These are phyloP conservation scores for Hyphopichia wangnamkhiaoensis DNA, from an alignment of 1,139 yeast genomes.

Conservation along the genomic window DNA sequence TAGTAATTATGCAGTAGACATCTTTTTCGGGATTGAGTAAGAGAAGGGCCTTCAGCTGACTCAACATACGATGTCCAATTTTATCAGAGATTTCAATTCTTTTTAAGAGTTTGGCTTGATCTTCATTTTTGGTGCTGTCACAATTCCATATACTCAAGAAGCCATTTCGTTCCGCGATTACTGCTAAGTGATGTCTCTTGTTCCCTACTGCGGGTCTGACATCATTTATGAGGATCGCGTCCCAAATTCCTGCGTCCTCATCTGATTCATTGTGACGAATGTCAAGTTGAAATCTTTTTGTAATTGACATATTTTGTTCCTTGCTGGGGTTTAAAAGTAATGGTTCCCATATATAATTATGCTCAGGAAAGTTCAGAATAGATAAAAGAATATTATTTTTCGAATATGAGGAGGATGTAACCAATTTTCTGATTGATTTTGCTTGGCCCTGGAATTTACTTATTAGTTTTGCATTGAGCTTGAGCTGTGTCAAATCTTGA, in stretches of 20 bases:
- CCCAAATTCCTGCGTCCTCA: constrained; percentile 22
- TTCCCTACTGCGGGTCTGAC: constrained; percentile 18
- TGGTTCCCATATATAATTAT: constrained; percentile 69
- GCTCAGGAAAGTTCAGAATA: constrained; percentile 45
- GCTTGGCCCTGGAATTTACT: constrained; percentile 80
- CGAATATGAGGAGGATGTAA: constrained; percentile 51
- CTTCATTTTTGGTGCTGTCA: constrained; percentile 28
- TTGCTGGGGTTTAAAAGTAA: constrained; percentile 24
- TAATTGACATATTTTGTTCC: constrained; percentile 25
- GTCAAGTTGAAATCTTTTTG: constrained; percentile 38
- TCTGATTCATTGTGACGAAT: constrained; percentile 12
- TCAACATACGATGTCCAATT: constrained; percentile 7
- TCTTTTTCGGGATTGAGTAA: constrained; percentile 18
- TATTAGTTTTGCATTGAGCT: constrained; percentile 19
- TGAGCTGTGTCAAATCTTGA: background rate
- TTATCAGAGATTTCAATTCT: constrained; percentile 15
- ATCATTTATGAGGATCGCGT: constrained; percentile 38
- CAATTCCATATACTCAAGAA: constrained; percentile 70
- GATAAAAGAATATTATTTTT: constrained; percentile 34
- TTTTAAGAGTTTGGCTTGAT: constrained; percentile 26
- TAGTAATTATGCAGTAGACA: constrained; percentile 25
- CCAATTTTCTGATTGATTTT: constrained; percentile 69
- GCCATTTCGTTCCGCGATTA: constrained; percentile 57
- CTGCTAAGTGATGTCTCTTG: constrained; percentile 36
- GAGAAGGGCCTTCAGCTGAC: constrained; percentile 29